Percentiles rank a stretch among this genome's conserved stretches.
Evolutionary conservation across 768 basidiomycete species (phyloP).

Genomic region (Calocera cornea): DNA sequence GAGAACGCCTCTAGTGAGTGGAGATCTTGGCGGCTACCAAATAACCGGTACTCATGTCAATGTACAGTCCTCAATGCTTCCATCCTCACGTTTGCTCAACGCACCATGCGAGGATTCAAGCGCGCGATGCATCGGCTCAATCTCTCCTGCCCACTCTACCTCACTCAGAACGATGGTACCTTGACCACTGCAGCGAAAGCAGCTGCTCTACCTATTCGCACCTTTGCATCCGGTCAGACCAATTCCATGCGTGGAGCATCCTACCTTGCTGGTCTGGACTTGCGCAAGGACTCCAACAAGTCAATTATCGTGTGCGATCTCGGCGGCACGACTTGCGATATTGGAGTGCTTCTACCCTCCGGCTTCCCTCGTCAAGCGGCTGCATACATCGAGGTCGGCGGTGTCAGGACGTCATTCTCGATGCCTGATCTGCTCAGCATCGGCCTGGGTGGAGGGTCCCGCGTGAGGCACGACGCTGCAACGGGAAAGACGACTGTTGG

Average conservation of each 20-base stretch:
- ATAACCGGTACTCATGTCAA: too few relatives aligned
- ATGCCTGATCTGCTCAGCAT: conserved; percentile 18
- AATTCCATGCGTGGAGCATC: conserved; percentile 24
- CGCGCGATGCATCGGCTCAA: conserved; percentile 12
- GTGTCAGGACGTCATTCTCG: conserved; percentile 17
- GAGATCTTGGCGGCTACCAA: too few relatives aligned
- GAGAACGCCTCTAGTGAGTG: conserved; percentile 17
- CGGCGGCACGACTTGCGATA: conserved; percentile 20
- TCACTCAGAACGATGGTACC: conserved; percentile 23
- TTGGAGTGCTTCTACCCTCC: conserved; percentile 16
- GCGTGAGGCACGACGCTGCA: conserved; percentile 9
- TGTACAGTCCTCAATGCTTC: conserved; percentile 22
- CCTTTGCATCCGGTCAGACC: conserved; percentile 22
- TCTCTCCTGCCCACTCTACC: conserved; percentile 17
- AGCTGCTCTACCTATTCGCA: conserved; percentile 20
- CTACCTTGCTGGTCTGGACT: conserved; percentile 16
- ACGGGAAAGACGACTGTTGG: conserved; percentile 17
- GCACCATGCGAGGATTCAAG: conserved; percentile 17
- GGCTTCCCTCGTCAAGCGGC: conserved; percentile 16
- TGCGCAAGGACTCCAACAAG: not conserved
- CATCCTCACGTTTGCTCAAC: conserved; percentile 17
- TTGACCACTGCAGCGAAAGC: conserved; percentile 17
- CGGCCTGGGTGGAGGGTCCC: conserved; percentile 23
- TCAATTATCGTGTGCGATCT: not conserved
- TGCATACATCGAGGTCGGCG: conserved; percentile 18